Evolutionary conservation across 305 asterid genomes (phyloP).

Genomic region (Stenogyne calaminthoides): DNA sequence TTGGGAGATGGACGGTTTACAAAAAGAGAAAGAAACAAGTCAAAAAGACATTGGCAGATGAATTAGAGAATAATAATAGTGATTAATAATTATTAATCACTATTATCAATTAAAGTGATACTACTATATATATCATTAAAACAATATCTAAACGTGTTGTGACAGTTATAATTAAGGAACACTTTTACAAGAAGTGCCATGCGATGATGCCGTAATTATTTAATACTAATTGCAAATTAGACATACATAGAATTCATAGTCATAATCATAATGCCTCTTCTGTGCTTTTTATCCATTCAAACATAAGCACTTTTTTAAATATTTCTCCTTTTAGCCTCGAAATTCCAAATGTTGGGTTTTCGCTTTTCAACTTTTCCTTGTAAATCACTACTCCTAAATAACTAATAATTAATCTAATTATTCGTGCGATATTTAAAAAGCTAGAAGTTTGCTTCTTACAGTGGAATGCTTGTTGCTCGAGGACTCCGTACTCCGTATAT

Average conservation of each 20-base stretch:
- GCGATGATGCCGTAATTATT: slow-evolving; percentile 20
- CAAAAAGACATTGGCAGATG: slow-evolving; percentile 5
- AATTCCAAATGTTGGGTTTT: slow-evolving; percentile 42
- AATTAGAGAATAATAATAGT: background rate
- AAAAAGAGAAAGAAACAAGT: background rate
- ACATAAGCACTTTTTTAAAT: background rate
- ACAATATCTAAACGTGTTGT: background rate
- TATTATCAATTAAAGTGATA: background rate
- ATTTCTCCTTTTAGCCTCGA: slow-evolving; percentile 36
- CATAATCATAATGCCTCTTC: slow-evolving; percentile 31
- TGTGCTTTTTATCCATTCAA: slow-evolving; percentile 33
- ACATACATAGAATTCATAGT: slow-evolving; percentile 42
- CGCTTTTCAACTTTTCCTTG: slow-evolving; percentile 36
- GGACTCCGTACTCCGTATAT: too few species aligned
- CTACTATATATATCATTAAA: background rate
- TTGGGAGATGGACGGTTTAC: background rate
- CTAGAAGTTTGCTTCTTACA: slow-evolving; percentile 12
- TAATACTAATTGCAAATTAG: slow-evolving; percentile 11
- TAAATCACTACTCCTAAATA: slow-evolving; percentile 33
- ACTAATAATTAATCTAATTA: slow-evolving; percentile 38
- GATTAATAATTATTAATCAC: background rate
- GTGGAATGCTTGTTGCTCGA: too few species aligned
- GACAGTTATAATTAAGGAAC: slow-evolving; percentile 23
- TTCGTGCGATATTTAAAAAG: slow-evolving; percentile 29
- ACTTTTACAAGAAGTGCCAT: slow-evolving; percentile 18